Percentiles rank a stretch among this genome's conserved stretches.
These are phyloP conservation scores for Pleurotus tuber-regium DNA, from an alignment of 768 basidiomycete species.

Conservation along the genomic window DNA sequence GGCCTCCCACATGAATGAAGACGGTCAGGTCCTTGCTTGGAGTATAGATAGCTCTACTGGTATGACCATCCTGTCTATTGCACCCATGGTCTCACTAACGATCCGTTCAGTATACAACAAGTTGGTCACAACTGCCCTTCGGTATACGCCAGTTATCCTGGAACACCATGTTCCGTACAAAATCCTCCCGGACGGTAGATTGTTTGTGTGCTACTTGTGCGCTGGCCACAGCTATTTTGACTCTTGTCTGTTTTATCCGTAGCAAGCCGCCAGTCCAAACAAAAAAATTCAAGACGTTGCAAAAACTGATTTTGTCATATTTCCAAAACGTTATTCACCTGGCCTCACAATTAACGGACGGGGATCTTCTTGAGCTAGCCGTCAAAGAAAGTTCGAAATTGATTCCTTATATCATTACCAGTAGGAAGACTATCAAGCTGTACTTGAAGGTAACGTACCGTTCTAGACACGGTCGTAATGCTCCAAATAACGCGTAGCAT, in stretches of 20 bases:
- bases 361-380: constrained; percentile 63
- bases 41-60: constrained; percentile 80
- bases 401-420: constrained; percentile 83
- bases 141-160: constrained; percentile 88
- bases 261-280: constrained; percentile 87
- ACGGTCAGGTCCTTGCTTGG: constrained; percentile 78
- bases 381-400: constrained; percentile 86
- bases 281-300: constrained; percentile 76
- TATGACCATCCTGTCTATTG: constrained; percentile 29
- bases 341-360: constrained; percentile 71
- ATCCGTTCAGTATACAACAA: constrained; percentile 82
- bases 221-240: not conserved
- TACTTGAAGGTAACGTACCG: constrained; percentile 74
- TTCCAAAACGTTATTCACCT: constrained; percentile 85
- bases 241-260: constrained; percentile 9
- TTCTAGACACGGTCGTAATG: not conserved
- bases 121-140: constrained; percentile 79
- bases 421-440: constrained; percentile 78
- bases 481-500: constrained; percentile 8
- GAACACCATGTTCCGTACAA: constrained; percentile 88
- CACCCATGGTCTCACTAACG: constrained; percentile 9
- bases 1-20: constrained; percentile 88
- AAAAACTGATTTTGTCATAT: constrained; percentile 85
- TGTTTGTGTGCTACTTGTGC: constrained; percentile 49
- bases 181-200: constrained; percentile 76